Evolutionary conservation across 345 rosid species (phyloP), one percentile per base, ranked within the genome.

Genomic region (Chamaenerion angustifolium): DNA sequence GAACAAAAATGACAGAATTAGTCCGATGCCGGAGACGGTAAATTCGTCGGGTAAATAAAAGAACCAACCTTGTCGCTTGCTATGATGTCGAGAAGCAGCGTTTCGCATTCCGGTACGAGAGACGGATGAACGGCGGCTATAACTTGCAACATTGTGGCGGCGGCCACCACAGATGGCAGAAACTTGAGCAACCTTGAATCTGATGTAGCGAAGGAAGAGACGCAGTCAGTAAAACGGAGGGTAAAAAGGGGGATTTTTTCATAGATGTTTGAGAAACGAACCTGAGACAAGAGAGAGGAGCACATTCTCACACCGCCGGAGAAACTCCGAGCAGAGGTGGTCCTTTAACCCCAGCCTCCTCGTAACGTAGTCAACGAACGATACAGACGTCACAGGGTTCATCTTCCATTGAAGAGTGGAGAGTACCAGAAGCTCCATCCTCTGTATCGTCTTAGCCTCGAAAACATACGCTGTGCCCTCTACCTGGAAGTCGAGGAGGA

Each of bases 371-470:
- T 84, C 88, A 14, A 84, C 52, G 59, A 84, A 84, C 3, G 85
- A 74, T 25, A 76, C 44, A n/a, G 88, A 75, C 42, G 85, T 78
- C 12, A 81, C 76, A 6, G 94, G 94, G 57, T 78, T 72, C 85
- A 84, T 84, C 77, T 65, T 76, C 94, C 94, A 84, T 51, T 66
- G 52, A 4, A 84, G 94, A 17, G 83, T 57, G 11, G 94, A 76
- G 17, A 84, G 81, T 43, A 84, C 77, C 63, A 84, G 52, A 52
- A 84, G 60, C 76, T 84, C 94, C 94, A 78, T 84, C 60, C 73
- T 76, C 61, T 62, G 60, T 45, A 62, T 50, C 8, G 50, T 56
- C 46, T 56, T 56, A 40, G 61, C 66, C 56, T 81, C 85, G 48
- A 84, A 84, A 40, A 78, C 55, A 41, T 55, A 73, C 56, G 43